These are phyloP conservation scores for Solanum appendiculatum DNA, from an alignment of 257 asterid species.

Conservation along the genomic window DNA sequence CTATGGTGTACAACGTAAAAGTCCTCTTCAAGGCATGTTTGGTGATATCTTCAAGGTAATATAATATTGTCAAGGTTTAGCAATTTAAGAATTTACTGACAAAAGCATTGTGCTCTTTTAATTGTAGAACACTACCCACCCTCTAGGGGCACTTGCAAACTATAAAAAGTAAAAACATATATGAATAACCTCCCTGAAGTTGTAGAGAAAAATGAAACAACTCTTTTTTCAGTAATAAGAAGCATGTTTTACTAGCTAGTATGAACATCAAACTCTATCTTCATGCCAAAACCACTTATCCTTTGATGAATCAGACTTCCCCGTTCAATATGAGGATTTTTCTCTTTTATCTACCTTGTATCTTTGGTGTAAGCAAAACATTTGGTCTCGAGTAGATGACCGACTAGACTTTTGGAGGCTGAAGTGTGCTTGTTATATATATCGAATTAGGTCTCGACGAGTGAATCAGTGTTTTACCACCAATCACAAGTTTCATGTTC, in stretches of 20 bases:
- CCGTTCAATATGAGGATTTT: neutral
- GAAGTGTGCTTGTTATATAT: neutral
- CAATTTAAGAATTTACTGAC: neutral
- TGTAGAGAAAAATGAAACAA: neutral
- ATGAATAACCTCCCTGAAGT: neutral
- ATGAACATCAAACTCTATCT: neutral
- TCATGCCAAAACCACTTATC: neutral
- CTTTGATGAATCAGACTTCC: neutral
- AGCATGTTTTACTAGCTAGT: neutral
- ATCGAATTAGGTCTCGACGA: neutral
- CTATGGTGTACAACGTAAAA: constrained; percentile 70
- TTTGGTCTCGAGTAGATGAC: neutral
- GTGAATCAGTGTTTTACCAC: neutral
- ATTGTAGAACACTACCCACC: neutral
- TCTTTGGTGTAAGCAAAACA: neutral
- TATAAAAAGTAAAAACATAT: neutral
- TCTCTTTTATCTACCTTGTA: neutral
- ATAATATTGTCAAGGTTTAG: neutral
- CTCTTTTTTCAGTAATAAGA: neutral
- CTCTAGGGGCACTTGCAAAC: neutral
- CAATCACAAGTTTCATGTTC: neutral
- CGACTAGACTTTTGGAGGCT: neutral
- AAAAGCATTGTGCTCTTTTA: neutral
- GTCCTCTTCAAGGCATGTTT: constrained; percentile 83
- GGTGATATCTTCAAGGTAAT: constrained; percentile 83